Evolutionary conservation across 495 filamentous ascomycete genomes (phyloP).

Genomic region (Aspergillus saccharolyticus): DNA sequence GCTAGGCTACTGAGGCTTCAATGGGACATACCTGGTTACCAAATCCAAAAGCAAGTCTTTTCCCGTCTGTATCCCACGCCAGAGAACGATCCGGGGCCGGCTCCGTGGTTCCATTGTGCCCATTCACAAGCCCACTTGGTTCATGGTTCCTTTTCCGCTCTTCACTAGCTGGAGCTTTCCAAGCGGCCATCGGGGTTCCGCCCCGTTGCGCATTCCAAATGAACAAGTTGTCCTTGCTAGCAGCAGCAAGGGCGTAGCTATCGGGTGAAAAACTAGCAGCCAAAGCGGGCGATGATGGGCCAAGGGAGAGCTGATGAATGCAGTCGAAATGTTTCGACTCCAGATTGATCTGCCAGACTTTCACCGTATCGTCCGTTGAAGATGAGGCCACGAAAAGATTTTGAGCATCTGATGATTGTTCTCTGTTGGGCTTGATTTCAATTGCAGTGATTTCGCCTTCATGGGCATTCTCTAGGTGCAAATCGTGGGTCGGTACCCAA

Average conservation of each 20-base stretch:
- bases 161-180: constrained; percentile 39
- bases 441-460: constrained; percentile 44
- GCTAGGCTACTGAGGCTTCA: not conserved
- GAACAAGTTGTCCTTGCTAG: constrained; percentile 56
- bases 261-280: constrained; percentile 67
- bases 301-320: constrained; percentile 41
- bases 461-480: constrained; percentile 37
- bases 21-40: constrained; percentile 57
- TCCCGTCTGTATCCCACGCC: constrained; percentile 72
- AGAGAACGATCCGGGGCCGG: constrained; percentile 47
- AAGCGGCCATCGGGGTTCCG: constrained; percentile 60
- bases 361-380: constrained; percentile 57
- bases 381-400: constrained; percentile 41
- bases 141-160: constrained; percentile 28
- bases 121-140: constrained; percentile 29
- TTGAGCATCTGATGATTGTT: constrained; percentile 19
- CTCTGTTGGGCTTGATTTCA: constrained; percentile 34
- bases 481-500: constrained; percentile 45
- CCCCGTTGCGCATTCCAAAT: constrained; percentile 71
- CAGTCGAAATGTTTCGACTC: constrained; percentile 57
- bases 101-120: constrained; percentile 35
- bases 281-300: constrained; percentile 49
- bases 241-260: constrained; percentile 64
- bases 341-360: constrained; percentile 63
- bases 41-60: constrained; percentile 67